A percentile compares a stretch with the other conserved stretches of the same genome.
phyloP scores from a whole-genome alignment of 306 rosid genomes.

The Comarum palustre region DNA sequence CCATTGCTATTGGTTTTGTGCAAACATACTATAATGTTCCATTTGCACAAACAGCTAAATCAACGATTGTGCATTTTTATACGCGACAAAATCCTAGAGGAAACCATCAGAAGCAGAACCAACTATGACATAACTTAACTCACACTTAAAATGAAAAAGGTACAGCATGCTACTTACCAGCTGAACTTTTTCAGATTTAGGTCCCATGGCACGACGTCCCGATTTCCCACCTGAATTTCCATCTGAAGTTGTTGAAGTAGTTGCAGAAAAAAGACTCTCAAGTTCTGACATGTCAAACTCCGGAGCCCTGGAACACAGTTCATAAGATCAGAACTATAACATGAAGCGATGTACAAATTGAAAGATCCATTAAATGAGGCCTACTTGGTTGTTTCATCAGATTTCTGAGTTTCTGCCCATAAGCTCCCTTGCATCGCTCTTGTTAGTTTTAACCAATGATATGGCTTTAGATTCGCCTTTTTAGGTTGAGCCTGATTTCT shows the following conservation, averaged over 20 bases:
- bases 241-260: slow-evolving; percentile 57
- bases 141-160: not conserved
- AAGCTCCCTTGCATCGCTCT: slow-evolving; percentile 95
- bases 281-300: slow-evolving; percentile 98
- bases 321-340: slow-evolving; percentile 16
- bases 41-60: not conserved
- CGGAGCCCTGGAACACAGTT: slow-evolving; percentile 70
- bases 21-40: not conserved
- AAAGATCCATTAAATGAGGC: slow-evolving; percentile 25
- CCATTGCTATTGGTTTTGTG: not conserved
- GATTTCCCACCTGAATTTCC: slow-evolving; percentile 50
- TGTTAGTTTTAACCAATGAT: slow-evolving; percentile 93
- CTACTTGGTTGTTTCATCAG: slow-evolving; percentile 79
- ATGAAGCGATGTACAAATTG: slow-evolving; percentile 8
- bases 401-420: slow-evolving; percentile 90
- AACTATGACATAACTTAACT: not conserved
- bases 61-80: not conserved
- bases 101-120: not conserved
- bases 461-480: slow-evolving; percentile 82
- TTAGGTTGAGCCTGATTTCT: slow-evolving; percentile 51
- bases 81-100: not conserved
- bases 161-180: slow-evolving; percentile 46
- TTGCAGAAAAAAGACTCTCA: slow-evolving; percentile 82
- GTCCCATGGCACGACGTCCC: slow-evolving; percentile 45
- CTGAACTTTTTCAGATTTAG: slow-evolving; percentile 82